Conservation (phyloP, 257 asterid genomes). For the Solanum ahanhuiri region DNA sequence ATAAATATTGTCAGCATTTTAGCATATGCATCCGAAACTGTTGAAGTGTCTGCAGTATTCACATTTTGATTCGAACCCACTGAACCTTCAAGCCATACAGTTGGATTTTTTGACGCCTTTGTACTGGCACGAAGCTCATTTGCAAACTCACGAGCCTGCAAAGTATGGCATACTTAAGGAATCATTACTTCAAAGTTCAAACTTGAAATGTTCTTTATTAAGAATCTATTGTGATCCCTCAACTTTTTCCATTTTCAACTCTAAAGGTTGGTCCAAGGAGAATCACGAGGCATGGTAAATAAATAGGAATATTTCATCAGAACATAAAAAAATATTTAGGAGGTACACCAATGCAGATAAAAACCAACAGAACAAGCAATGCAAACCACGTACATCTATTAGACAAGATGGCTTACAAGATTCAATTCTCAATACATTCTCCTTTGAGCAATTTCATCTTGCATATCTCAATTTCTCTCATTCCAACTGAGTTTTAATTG, state of each 20-base stretch:
- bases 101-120: constrained; percentile 61
- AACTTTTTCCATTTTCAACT: neutral
- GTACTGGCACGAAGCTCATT: constrained; percentile 92
- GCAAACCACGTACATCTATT: neutral
- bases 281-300: neutral
- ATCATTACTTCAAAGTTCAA: neutral
- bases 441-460: neutral
- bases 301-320: neutral
- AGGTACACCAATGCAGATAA: neutral
- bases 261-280: neutral
- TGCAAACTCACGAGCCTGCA: constrained; percentile 96
- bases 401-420: neutral
- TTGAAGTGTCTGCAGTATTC: constrained; percentile 62
- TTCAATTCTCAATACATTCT: neutral
- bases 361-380: neutral
- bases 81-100: constrained; percentile 82
- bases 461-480: neutral
- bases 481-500: neutral
- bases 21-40: constrained; percentile 74
- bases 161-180: neutral
- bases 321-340: neutral
- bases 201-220: neutral
- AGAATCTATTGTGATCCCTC: neutral
- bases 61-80: constrained; percentile 49
- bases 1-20: constrained; percentile 81